Percentiles rank a stretch among this genome's conserved stretches.
Conservation (phyloP, 2,329 filamentous ascomycete genomes). For the Grosmannia serpens region DNA sequence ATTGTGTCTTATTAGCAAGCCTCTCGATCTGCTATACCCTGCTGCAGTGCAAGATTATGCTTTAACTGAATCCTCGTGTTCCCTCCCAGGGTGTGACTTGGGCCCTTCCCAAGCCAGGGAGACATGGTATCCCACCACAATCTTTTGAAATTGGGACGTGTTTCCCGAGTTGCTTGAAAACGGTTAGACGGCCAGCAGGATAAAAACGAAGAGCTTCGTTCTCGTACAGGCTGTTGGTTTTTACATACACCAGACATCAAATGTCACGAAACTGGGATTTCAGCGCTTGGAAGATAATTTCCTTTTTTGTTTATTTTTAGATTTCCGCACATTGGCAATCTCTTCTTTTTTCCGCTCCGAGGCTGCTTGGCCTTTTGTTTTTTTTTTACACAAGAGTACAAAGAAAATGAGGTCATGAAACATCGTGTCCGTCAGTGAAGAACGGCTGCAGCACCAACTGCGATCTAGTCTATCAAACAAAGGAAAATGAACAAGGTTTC, state of each 20-base stretch:
- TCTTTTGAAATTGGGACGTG: too few species aligned
- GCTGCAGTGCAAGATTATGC: too few species aligned
- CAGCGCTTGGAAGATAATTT: background rate
- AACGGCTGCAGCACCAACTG: conserved; percentile 1
- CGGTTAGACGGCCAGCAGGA: too few species aligned
- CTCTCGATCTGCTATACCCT: background rate
- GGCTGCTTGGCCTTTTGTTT: background rate
- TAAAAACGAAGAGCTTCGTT: too few species aligned
- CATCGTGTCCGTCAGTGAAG: conserved; percentile 2
- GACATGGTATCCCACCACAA: too few species aligned
- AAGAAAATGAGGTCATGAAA: conserved; percentile 7
- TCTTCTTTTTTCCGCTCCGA: background rate
- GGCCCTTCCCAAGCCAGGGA: too few species aligned
- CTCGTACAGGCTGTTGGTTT: too few species aligned
- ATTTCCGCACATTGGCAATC: background rate
- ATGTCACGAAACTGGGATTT: background rate
- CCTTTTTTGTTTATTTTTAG: background rate
- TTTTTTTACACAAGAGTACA: conserved; percentile 3
- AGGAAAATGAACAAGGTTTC: background rate
- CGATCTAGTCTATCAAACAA: conserved; percentile 3
- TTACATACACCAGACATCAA: background rate
- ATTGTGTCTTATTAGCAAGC: too few species aligned
- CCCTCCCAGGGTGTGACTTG: too few species aligned
- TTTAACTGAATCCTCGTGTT: too few species aligned
- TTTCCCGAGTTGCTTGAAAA: too few species aligned